A percentile compares a stretch with the other conserved stretches of the same genome.
These are phyloP conservation scores for Punctularia strigosozonata DNA, from an alignment of 768 basidiomycete species.

Conservation along the genomic window DNA sequence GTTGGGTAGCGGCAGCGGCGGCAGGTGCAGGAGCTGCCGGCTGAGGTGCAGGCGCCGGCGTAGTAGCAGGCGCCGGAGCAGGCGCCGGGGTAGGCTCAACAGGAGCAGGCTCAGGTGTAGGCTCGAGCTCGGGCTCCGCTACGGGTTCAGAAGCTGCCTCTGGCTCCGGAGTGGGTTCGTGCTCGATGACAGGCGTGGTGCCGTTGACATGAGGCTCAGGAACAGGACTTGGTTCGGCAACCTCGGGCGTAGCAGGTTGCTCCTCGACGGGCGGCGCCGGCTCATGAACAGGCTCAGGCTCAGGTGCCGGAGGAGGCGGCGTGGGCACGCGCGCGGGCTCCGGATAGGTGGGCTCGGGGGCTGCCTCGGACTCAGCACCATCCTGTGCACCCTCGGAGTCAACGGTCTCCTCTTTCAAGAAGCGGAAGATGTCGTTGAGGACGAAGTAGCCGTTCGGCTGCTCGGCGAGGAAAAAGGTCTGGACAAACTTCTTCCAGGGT, in stretches of 20 bases:
- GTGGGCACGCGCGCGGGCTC: too few relatives aligned
- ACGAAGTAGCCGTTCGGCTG: slow-evolving; percentile 99
- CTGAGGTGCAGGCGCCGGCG: slow-evolving; percentile 15
- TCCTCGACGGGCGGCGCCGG: slow-evolving; percentile 19
- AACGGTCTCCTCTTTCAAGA: slow-evolving; percentile 90
- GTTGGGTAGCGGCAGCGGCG: slow-evolving; percentile 14
- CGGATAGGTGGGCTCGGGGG: slow-evolving; percentile 14
- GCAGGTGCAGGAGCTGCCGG: slow-evolving; percentile 19
- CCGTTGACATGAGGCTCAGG: slow-evolving; percentile 16
- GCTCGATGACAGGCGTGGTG: slow-evolving; percentile 11
- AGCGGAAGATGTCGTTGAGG: slow-evolving; percentile 99
- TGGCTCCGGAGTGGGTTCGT: slow-evolving; percentile 9
- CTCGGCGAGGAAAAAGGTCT: slow-evolving; percentile 99
- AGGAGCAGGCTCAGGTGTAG: slow-evolving; percentile 16
- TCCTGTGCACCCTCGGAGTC: slow-evolving; percentile 66
- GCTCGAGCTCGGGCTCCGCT: slow-evolving; percentile 14
- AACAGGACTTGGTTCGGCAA: slow-evolving; percentile 17
- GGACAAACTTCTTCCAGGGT: slow-evolving; percentile 96
- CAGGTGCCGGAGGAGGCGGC: too few relatives aligned
- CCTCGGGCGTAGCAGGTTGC: slow-evolving; percentile 25
- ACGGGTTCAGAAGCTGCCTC: slow-evolving; percentile 18
- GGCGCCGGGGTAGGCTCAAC: slow-evolving; percentile 16
- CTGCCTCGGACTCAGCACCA: slow-evolving; percentile 26
- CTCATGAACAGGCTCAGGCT: slow-evolving; percentile 18
- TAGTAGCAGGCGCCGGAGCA: slow-evolving; percentile 10